phyloP scores from a whole-genome alignment of 2,329 filamentous ascomycete genomes.

The Colletotrichum tabaci region DNA sequence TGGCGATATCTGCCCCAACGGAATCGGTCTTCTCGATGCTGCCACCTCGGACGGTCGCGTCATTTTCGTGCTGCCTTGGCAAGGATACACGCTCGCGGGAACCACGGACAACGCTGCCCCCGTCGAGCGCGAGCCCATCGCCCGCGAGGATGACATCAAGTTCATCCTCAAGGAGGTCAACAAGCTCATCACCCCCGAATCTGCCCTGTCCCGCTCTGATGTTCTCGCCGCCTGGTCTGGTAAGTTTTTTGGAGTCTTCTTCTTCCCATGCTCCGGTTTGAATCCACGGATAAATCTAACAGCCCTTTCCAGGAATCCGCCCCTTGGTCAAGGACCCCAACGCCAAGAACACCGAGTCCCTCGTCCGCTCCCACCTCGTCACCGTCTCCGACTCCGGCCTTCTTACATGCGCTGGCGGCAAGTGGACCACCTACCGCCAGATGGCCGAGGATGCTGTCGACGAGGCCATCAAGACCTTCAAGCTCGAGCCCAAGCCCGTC shows the following conservation, averaged over 20 bases:
- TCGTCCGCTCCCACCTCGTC: slow-evolving; percentile 86
- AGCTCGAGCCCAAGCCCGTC: slow-evolving; percentile 68
- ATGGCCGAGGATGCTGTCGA: slow-evolving; percentile 92
- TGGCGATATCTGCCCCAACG: slow-evolving; percentile 82
- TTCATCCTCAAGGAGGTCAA: slow-evolving; percentile 87
- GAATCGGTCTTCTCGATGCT: slow-evolving; percentile 88
- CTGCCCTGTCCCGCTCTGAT: slow-evolving; percentile 80
- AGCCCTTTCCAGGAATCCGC: slow-evolving; percentile 68
- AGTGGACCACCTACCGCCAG: slow-evolving; percentile 91
- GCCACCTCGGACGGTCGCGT: slow-evolving; percentile 88
- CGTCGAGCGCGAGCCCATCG: slow-evolving; percentile 78
- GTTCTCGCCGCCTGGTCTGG: slow-evolving; percentile 88
- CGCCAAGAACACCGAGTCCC: slow-evolving; percentile 85
- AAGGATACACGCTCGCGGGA: slow-evolving; percentile 87
- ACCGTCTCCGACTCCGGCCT: slow-evolving; percentile 82
- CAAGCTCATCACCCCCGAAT: slow-evolving; percentile 82
- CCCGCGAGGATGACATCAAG: slow-evolving; percentile 83
- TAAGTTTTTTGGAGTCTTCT: slow-evolving; percentile 51
- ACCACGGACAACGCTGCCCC: slow-evolving; percentile 83
- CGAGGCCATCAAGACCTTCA: slow-evolving; percentile 79
- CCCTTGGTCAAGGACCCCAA: slow-evolving; percentile 86
- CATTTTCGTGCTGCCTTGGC: slow-evolving; percentile 90
- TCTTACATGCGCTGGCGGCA: slow-evolving; percentile 85
- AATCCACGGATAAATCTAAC: not conserved
- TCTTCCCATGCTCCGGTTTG: no score